phyloP scores from a whole-genome alignment of 1,284 basidiomycete species.

The Leccinum fuscescens region DNA sequence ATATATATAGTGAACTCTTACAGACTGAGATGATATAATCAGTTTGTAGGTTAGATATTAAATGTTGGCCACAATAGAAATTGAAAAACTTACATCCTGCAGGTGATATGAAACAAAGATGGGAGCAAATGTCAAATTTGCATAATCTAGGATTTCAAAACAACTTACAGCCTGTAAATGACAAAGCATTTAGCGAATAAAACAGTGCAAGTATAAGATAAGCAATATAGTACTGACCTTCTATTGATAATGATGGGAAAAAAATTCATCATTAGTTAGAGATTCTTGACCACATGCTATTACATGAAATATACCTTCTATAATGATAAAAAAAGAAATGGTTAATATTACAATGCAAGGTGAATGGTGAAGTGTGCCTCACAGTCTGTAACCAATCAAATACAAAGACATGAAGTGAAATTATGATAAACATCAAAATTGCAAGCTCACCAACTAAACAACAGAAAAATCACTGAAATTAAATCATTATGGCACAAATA shows the following conservation, averaged over 20 bases:
- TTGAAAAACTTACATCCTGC: neutral
- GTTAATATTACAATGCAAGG: too few species aligned
- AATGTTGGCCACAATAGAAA: neutral
- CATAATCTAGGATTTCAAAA: neutral
- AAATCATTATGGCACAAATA: too few species aligned
- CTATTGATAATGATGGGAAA: rapidly evolving
- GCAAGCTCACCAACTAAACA: too few species aligned
- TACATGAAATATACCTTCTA: neutral
- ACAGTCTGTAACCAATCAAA: too few species aligned
- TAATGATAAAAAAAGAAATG: too few species aligned
- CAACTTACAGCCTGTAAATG: neutral
- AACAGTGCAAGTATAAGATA: too few species aligned
- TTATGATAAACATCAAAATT: too few species aligned
- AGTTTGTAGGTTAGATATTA: neutral
- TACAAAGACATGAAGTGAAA: too few species aligned
- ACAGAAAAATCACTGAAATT: too few species aligned
- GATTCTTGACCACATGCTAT: neutral
- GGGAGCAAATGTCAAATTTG: neutral
- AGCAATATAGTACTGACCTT: neutral
- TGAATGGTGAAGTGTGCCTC: too few species aligned
- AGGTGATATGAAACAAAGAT: neutral
- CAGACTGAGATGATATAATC: neutral
- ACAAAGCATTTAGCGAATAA: too few species aligned
- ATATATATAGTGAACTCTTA: neutral
- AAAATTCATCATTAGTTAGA: neutral